These are phyloP conservation scores for Wickerhamiella domercqiae DNA, from an alignment of 805 yeast species.

Conservation along the genomic window DNA sequence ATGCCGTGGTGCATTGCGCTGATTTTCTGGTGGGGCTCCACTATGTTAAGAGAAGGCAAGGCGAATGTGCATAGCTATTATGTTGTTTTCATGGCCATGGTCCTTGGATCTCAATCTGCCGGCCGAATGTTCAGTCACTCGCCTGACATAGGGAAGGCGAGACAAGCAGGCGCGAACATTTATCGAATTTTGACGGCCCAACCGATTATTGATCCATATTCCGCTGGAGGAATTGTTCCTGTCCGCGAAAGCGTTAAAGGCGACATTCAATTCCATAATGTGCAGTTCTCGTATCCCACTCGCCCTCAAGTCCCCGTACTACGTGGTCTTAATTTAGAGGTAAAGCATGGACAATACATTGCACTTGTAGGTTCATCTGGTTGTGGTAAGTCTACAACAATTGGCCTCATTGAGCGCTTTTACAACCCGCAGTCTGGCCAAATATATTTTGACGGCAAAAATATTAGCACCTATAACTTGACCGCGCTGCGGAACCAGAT, in stretches of 20 bases:
- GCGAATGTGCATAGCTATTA: slow-evolving; percentile 24
- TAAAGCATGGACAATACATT: slow-evolving; percentile 38
- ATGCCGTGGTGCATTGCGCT: slow-evolving; percentile 28
- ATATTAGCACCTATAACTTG: slow-evolving; percentile 34
- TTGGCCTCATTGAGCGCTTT: slow-evolving; percentile 35
- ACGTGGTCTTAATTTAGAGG: slow-evolving; percentile 32
- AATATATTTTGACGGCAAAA: slow-evolving; percentile 37
- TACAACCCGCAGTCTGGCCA: slow-evolving; percentile 36
- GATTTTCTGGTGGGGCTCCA: slow-evolving; percentile 31
- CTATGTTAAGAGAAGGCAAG: slow-evolving; percentile 21
- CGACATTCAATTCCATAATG: slow-evolving; percentile 36
- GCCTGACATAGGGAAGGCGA: slow-evolving; percentile 31
- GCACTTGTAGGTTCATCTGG: slow-evolving; percentile 60
- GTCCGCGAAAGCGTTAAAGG: slow-evolving; percentile 29
- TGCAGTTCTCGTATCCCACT: slow-evolving; percentile 51
- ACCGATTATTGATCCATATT: slow-evolving; percentile 25
- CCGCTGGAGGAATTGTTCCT: slow-evolving; percentile 20
- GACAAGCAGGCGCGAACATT: slow-evolving; percentile 24
- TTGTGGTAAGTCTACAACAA: slow-evolving; percentile 46
- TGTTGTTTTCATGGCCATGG: slow-evolving; percentile 26
- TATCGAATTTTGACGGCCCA: slow-evolving; percentile 21
- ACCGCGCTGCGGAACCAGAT: slow-evolving; percentile 36
- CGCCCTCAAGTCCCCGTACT: slow-evolving; percentile 39
- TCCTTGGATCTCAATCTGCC: slow-evolving; percentile 30
- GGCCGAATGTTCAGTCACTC: slow-evolving; percentile 28